Percentiles rank a stretch among this genome's conserved stretches.
phyloP scores from a whole-genome alignment of 805 yeast species.

The Candida berthetii region DNA sequence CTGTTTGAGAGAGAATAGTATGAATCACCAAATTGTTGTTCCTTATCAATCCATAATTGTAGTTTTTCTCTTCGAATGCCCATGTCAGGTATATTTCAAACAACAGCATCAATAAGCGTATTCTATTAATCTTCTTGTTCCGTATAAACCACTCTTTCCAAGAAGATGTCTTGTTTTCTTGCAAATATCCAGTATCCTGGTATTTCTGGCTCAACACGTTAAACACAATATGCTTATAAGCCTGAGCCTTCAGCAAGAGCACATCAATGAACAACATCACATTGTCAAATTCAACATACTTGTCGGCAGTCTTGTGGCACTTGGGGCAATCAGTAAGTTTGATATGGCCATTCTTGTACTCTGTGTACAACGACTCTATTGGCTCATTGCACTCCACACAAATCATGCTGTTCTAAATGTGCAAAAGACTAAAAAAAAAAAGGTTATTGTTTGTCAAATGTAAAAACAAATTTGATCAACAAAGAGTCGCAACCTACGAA shows the following conservation, averaged over 20 bases:
- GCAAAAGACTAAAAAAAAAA: too few relatives aligned
- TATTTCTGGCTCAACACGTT: conserved; percentile 39
- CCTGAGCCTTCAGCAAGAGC: conserved; percentile 79
- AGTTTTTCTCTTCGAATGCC: conserved; percentile 79
- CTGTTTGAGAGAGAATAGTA: conserved; percentile 25
- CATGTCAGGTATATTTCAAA: conserved; percentile 89
- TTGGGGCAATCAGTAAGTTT: conserved; percentile 68
- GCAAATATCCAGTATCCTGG: not conserved
- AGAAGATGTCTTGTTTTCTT: not conserved
- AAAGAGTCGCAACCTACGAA: too few relatives aligned
- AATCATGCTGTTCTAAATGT: conserved; percentile 44
- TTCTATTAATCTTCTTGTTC: conserved; percentile 30
- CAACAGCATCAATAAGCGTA: conserved; percentile 57
- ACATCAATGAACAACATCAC: conserved; percentile 82
- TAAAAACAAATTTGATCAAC: too few relatives aligned
- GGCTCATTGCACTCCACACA: conserved; percentile 83
- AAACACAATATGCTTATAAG: conserved; percentile 80
- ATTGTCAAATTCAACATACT: conserved; percentile 85
- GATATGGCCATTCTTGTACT: conserved; percentile 73
- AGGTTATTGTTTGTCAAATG: too few relatives aligned
- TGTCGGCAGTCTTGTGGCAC: conserved; percentile 78
- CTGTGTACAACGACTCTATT: conserved; percentile 59
- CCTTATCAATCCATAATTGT: conserved; percentile 13
- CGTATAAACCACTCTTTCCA: conserved; percentile 13
- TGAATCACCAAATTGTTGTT: conserved; percentile 22